Conservation (phyloP, 371 early-diverging fungal species). For the Cokeromyces recurvatus region DNA sequence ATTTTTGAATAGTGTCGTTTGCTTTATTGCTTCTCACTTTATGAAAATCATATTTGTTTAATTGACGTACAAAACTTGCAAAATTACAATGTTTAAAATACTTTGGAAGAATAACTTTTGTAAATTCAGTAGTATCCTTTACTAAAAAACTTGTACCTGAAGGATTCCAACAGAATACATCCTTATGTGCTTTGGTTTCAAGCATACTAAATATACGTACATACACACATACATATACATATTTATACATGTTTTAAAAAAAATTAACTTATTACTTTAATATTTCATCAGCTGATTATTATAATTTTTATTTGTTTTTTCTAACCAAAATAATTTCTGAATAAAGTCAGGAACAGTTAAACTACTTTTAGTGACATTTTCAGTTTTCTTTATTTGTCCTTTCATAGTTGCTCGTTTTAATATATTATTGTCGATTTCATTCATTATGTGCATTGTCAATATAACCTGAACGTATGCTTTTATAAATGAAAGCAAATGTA, state of each 20-base stretch:
- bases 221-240: too few species aligned
- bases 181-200: slow-evolving; percentile 58
- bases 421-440: too few species aligned
- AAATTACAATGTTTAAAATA: slow-evolving; percentile 94
- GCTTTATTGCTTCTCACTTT: slow-evolving; percentile 63
- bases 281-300: too few species aligned
- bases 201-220: slow-evolving; percentile 55
- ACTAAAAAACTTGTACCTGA: slow-evolving; percentile 86
- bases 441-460: too few species aligned
- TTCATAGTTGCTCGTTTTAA: too few species aligned
- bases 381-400: too few species aligned
- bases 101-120: slow-evolving; percentile 68
- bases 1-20: slow-evolving; percentile 51
- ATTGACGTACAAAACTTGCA: slow-evolving; percentile 91
- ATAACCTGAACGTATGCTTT: too few species aligned
- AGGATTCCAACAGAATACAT: slow-evolving; percentile 72
- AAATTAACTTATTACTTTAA: too few species aligned
- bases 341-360: slow-evolving; percentile 39
- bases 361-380: too few species aligned
- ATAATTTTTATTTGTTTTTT: not conserved
- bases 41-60: slow-evolving; percentile 97
- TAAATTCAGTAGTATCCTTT: slow-evolving; percentile 71
- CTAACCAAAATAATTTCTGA: slow-evolving; percentile 43
- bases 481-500: too few species aligned
- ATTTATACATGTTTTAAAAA: too few species aligned